These are phyloP conservation scores for Kalmusia sp. DNA, from an alignment of 2,329 filamentous ascomycete genomes.

Conservation along the genomic window DNA sequence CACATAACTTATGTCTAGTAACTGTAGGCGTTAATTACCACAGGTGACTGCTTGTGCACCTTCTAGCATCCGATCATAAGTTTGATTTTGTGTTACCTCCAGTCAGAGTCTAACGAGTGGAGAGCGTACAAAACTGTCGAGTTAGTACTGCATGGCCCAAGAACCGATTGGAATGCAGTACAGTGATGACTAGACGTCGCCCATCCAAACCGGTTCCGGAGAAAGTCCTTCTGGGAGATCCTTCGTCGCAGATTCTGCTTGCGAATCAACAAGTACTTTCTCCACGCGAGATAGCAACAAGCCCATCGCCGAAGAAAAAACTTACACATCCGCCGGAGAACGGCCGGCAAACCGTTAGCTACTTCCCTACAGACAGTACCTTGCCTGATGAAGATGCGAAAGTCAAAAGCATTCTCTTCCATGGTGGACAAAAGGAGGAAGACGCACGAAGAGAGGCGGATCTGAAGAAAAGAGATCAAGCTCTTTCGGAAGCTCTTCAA, in stretches of 20 bases:
- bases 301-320: background rate
- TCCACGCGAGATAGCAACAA: background rate
- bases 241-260: background rate
- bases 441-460: background rate
- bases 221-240: background rate
- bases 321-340: background rate
- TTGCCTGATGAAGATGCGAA: background rate
- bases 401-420: slow-evolving; percentile 2
- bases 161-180: too few relatives aligned
- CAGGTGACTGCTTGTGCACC: too few relatives aligned
- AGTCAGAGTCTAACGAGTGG: too few relatives aligned
- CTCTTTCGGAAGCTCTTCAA: slow-evolving; percentile 8
- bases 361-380: background rate
- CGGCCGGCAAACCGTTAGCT: background rate
- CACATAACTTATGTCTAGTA: too few relatives aligned
- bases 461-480: background rate
- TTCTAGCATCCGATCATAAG: too few relatives aligned
- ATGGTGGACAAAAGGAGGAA: slow-evolving; percentile 4
- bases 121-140: too few relatives aligned
- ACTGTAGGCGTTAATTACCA: too few relatives aligned
- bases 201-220: background rate
- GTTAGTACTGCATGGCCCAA: background rate
- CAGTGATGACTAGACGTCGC: background rate
- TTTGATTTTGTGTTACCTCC: too few relatives aligned
- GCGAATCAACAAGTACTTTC: background rate